Evolutionary conservation across 306 rosid species (phyloP).

Genomic region (Vigna mungo): DNA sequence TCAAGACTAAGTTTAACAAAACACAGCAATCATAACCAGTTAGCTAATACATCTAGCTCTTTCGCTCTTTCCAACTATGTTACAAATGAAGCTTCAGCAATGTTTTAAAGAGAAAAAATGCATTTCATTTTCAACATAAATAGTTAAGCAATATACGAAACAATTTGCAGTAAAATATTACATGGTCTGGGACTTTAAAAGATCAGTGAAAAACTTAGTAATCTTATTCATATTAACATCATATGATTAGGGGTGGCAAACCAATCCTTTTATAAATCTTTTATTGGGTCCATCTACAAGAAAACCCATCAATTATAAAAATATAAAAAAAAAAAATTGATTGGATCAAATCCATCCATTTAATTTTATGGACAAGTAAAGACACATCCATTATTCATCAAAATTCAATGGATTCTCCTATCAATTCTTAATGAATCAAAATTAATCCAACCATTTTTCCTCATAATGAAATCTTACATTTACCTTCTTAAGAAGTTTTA

Average conservation of each 20-base stretch:
- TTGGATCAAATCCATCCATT: too few species aligned
- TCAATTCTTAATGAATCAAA: too few species aligned
- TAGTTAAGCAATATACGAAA: constrained; percentile 3
- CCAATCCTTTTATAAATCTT: too few species aligned
- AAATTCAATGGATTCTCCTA: too few species aligned
- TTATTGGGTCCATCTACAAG: too few species aligned
- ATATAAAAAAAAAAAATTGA: too few species aligned
- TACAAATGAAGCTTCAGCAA: constrained; percentile 7
- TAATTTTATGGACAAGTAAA: too few species aligned
- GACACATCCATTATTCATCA: too few species aligned
- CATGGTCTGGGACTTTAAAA: background rate
- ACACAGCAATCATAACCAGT: background rate
- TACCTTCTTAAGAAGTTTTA: too few species aligned
- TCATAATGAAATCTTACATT: too few species aligned
- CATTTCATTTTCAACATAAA: constrained; percentile 27
- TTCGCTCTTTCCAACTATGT: background rate
- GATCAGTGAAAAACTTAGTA: background rate
- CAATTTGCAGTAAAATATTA: constrained; percentile 8
- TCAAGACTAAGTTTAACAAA: background rate
- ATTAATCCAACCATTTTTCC: too few species aligned
- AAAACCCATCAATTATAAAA: too few species aligned
- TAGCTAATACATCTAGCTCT: background rate
- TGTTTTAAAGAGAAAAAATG: background rate
- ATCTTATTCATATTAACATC: constrained; percentile 8
- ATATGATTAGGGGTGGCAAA: background rate